phyloP scores from a whole-genome alignment of 192 early-diverging fungal genomes.

The Borealophlyctis nickersoniae region DNA sequence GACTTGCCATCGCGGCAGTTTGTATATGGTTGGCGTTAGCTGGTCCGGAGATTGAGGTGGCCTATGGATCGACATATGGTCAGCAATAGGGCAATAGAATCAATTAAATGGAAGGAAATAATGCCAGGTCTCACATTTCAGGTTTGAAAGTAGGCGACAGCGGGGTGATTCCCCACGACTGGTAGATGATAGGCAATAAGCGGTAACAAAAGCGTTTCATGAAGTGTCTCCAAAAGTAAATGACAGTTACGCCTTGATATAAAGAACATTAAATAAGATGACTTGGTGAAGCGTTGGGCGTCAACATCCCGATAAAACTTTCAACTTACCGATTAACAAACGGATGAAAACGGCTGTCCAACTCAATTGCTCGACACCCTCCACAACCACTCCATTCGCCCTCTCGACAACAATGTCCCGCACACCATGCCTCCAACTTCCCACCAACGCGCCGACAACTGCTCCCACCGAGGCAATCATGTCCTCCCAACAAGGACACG shows the following conservation, averaged over 20 bases:
- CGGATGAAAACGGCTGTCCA: neutral
- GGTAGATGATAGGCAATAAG: too few relatives aligned
- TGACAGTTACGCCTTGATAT: slow-evolving; percentile 14
- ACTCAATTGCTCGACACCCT: slow-evolving; percentile 1
- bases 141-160: slow-evolving; percentile 16
- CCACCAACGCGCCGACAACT: slow-evolving; percentile 56
- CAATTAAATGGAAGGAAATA: slow-evolving; percentile 2
- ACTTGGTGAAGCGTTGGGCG: neutral
- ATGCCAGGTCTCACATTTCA: neutral
- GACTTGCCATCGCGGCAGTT: slow-evolving; percentile 26
- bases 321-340: neutral
- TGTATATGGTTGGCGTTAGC: slow-evolving; percentile 8
- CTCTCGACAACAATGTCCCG: neutral
- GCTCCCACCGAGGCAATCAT: slow-evolving; percentile 65
- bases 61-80: slow-evolving; percentile 3
- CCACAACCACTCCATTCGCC: slow-evolving; percentile 2
- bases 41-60: slow-evolving; percentile 14
- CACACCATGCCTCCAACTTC: slow-evolving; percentile 42
- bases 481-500: slow-evolving; percentile 76
- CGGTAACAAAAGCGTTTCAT: slow-evolving; percentile 17
- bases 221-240: slow-evolving; percentile 18
- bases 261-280: too few relatives aligned
- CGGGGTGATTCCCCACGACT: too few relatives aligned
- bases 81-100: slow-evolving; percentile 7
- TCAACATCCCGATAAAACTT: neutral